phyloP scores from a whole-genome alignment of 768 basidiomycete species.

The Suillus hirtellus region DNA sequence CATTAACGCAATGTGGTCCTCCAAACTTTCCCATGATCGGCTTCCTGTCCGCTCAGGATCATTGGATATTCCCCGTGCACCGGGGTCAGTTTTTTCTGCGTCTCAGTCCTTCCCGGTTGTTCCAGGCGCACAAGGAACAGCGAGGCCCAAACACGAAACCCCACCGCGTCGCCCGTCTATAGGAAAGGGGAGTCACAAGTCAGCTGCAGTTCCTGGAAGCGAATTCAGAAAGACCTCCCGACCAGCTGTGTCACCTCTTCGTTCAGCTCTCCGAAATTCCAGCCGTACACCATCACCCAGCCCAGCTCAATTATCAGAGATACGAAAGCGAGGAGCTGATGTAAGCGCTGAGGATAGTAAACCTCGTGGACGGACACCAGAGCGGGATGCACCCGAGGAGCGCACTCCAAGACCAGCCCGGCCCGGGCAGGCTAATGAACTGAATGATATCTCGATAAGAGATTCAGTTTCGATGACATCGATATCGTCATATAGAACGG shows the following conservation, averaged over 20 bases:
- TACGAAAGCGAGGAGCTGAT: not conserved
- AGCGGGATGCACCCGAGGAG: constrained; percentile 6
- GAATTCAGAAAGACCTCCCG: constrained; percentile 12
- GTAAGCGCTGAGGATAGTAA: not conserved
- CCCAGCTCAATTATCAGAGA: constrained; percentile 13
- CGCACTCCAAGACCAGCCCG: not conserved
- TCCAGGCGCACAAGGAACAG: not conserved
- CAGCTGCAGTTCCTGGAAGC: not conserved
- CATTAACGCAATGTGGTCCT: not conserved
- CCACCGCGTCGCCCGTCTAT: not conserved
- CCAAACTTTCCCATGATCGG: constrained; percentile 1
- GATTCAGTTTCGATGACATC: constrained; percentile 40
- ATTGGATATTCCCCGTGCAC: constrained; percentile 27
- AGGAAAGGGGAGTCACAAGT: not conserved
- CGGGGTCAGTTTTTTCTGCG: constrained; percentile 12
- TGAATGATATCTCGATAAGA: constrained; percentile 33
- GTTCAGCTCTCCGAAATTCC: constrained; percentile 60
- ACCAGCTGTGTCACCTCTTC: constrained; percentile 51
- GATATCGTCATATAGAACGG: constrained; percentile 68
- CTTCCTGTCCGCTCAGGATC: constrained; percentile 13
- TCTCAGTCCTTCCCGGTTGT: constrained; percentile 2
- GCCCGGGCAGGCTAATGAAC: not conserved
- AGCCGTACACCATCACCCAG: constrained; percentile 53
- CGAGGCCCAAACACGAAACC: not conserved
- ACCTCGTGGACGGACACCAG: constrained; percentile 8